These are phyloP conservation scores for Pezizomycotina sp. DNA, from an alignment of 2,329 filamentous ascomycete species.

Conservation along the genomic window DNA sequence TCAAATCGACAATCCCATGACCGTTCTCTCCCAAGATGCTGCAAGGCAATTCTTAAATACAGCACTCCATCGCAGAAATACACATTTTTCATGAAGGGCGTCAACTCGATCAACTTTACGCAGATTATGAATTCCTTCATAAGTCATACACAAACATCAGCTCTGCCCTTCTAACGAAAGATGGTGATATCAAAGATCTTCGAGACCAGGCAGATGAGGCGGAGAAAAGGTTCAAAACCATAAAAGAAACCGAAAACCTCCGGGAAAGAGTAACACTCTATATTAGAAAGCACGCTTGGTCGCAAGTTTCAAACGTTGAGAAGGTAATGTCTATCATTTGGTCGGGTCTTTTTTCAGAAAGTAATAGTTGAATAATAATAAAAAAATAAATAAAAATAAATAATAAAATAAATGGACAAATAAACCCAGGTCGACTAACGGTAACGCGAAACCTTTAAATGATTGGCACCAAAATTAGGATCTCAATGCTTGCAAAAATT, in stretches of 20 bases:
- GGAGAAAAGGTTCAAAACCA: constrained; percentile 45
- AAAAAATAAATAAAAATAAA: no score
- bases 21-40: constrained; percentile 86
- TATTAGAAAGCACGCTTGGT: constrained; percentile 62
- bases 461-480: no score
- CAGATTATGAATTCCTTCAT: constrained; percentile 73
- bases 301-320: constrained; percentile 67
- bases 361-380: no score
- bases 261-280: constrained; percentile 44
- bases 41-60: constrained; percentile 83
- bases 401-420: no score
- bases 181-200: constrained; percentile 47
- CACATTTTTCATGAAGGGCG: constrained; percentile 88
- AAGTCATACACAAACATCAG: constrained; percentile 60
- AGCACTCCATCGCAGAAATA: constrained; percentile 80
- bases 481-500: no score
- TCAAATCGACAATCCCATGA: constrained; percentile 93
- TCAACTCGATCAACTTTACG: constrained; percentile 84
- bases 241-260: constrained; percentile 50
- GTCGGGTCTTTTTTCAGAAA: no score
- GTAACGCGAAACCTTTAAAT: no score
- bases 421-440: no score
- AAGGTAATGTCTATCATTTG: no score
- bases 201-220: constrained; percentile 44
- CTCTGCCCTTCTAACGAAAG: constrained; percentile 42